Evolutionary conservation across 345 rosid genomes (phyloP), one percentile per base, ranked within the genome.

Genomic region (Dovyalis caffra): DNA sequence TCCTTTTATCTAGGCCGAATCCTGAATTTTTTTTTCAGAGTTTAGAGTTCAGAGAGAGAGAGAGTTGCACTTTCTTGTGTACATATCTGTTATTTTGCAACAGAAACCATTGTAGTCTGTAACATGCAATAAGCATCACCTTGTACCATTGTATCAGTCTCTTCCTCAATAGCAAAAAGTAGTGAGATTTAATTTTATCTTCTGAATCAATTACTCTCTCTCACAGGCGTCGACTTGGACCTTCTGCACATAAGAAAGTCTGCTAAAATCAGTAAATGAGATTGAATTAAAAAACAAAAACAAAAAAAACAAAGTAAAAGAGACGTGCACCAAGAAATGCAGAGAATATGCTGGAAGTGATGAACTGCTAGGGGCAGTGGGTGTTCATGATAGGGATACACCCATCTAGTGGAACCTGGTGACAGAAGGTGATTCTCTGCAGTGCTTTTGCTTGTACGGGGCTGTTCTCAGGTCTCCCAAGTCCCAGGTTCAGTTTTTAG

Each of bases 1-100:
- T 80, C 97, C 97, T 7, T 90, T 95, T 76, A 81, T 95, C 63
- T 95, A 86, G 75, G 75, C 53, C n/a, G 45, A 15, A n/a, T 32
- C n/a, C 14, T 64, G 34, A 26, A 3, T 29, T 14, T 61, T 21
- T 10, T 9, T 0, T 51, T n/a, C 4, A 8, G 23, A 10, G 0
- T 18, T 14, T 58, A 21, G 34, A 49, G 73, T 4, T 35, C 15
- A 34, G 6, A 28, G 68, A 72, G 68, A 62, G 38, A 25, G n/a
- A n/a, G n/a, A n/a, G n/a, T 31, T 32, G 53, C 49, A 25, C 68
- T 34, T 26, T n/a, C n/a, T n/a, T n/a, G n/a, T n/a, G n/a, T 38
- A 10, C 61, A 56, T 20, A 56, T 56, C 8, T 18, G 26, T 21
- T 56, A 23, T 56, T 4, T 33, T 73, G 45, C 64, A 49, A 51